phyloP scores from a whole-genome alignment of 805 yeast genomes.

The Candida tammaniensis region DNA sequence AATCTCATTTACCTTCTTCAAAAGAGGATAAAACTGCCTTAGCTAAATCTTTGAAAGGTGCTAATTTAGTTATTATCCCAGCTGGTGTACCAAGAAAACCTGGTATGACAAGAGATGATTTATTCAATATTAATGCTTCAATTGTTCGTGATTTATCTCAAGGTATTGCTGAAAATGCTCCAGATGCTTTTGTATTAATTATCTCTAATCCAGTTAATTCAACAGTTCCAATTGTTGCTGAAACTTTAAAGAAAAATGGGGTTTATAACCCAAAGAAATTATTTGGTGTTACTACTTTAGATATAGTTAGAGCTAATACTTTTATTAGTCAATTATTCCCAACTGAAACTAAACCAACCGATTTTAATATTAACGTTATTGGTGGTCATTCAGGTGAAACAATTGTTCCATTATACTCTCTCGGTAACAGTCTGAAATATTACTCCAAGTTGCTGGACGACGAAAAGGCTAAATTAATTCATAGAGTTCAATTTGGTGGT shows the following conservation, averaged over 20 bases:
- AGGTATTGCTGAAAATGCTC: constrained; percentile 70
- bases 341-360: constrained; percentile 44
- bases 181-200: constrained; percentile 73
- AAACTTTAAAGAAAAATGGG: constrained; percentile 65
- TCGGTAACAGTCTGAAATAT: constrained; percentile 31
- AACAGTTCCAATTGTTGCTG: constrained; percentile 85
- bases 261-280: constrained; percentile 69
- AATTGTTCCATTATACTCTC: constrained; percentile 78
- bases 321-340: constrained; percentile 60
- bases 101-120: constrained; percentile 90
- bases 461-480: constrained; percentile 61
- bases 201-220: constrained; percentile 95
- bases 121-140: constrained; percentile 79
- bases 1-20: constrained; percentile 59
- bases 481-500: constrained; percentile 93
- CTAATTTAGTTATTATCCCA: constrained; percentile 58
- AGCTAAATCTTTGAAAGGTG: constrained; percentile 41
- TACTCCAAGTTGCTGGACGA: constrained; percentile 53
- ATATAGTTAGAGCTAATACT: constrained; percentile 82
- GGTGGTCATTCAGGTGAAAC: constrained; percentile 98
- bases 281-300: constrained; percentile 88
- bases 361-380: constrained; percentile 66
- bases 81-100: constrained; percentile 95
- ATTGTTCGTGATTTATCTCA: constrained; percentile 73
- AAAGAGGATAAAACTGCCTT: constrained; percentile 47